These are phyloP conservation scores for Spiraea crenata DNA, from an alignment of 331 rosid species.

Conservation along the genomic window DNA sequence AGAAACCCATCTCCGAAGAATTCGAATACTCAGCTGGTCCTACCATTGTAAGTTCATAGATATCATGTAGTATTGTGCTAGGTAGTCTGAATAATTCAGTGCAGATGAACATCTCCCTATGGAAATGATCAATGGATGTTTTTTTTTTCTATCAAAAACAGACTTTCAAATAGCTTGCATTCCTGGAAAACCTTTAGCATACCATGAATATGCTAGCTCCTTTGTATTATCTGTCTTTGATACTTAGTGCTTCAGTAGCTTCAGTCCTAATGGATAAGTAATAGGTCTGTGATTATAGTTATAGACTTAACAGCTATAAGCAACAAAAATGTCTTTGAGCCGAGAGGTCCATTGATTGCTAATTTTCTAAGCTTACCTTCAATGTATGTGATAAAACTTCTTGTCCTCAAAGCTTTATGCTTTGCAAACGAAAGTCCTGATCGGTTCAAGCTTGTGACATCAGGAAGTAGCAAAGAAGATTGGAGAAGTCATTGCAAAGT, in stretches of 20 bases:
- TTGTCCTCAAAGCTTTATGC: neutral
- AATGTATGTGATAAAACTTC: neutral
- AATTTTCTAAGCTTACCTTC: neutral
- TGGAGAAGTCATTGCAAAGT: constrained; percentile 88
- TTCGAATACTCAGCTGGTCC: constrained; percentile 72
- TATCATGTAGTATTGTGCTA: constrained; percentile 4
- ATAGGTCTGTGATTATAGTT: neutral
- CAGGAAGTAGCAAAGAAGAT: constrained; percentile 84
- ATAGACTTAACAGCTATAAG: neutral
- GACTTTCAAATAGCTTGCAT: neutral
- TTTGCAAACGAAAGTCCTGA: constrained; percentile 12
- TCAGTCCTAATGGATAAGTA: neutral
- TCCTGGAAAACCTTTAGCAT: neutral
- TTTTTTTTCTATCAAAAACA: neutral
- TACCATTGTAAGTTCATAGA: constrained; percentile 61
- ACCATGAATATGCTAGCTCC: neutral
- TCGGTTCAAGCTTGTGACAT: neutral
- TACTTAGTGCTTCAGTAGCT: neutral
- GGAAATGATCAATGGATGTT: neutral
- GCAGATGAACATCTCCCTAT: neutral
- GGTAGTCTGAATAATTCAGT: neutral
- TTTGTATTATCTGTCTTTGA: neutral
- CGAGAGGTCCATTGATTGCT: neutral
- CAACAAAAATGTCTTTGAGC: neutral
- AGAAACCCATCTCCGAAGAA: constrained; percentile 72